phyloP scores from a whole-genome alignment of 495 filamentous ascomycete species.

The Neurospora terricola region DNA sequence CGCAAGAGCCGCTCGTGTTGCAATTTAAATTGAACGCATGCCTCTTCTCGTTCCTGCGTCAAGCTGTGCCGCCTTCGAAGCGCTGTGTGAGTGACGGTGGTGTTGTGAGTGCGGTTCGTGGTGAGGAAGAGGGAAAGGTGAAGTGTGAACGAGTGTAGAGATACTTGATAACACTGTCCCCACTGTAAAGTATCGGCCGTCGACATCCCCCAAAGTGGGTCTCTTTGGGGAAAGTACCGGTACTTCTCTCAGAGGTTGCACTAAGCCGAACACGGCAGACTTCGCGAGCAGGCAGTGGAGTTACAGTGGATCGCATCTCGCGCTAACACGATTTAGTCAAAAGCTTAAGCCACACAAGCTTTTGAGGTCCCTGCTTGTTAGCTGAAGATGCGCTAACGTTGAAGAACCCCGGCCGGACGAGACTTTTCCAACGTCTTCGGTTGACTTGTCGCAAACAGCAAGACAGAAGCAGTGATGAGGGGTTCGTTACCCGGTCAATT shows the following conservation, averaged over 20 bases:
- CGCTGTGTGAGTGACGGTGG: not conserved
- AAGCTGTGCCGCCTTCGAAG: not conserved
- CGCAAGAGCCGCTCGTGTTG: not conserved
- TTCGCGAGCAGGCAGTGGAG: not conserved
- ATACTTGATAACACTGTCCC: not conserved
- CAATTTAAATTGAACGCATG: not conserved
- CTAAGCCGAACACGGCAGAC: not conserved
- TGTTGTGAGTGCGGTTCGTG: not conserved
- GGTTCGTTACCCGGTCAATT: not conserved
- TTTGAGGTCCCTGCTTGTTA: not conserved
- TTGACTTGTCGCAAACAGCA: not conserved
- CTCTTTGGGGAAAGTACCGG: not conserved
- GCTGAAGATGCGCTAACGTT: not conserved
- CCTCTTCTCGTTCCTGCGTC: not conserved
- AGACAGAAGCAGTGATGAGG: not conserved
- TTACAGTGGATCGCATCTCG: not conserved
- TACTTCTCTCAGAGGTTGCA: not conserved
- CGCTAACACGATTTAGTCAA: not conserved
- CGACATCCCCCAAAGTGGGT: not conserved
- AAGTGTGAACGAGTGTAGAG: not conserved
- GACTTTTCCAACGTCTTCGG: not conserved
- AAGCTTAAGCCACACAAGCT: not conserved
- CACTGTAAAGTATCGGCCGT: not conserved
- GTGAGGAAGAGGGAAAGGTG: not conserved
- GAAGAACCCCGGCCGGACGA: not conserved